These are phyloP conservation scores for Cladophialophora immunda DNA, from an alignment of 2,329 filamentous ascomycete genomes.

Conservation along the genomic window DNA sequence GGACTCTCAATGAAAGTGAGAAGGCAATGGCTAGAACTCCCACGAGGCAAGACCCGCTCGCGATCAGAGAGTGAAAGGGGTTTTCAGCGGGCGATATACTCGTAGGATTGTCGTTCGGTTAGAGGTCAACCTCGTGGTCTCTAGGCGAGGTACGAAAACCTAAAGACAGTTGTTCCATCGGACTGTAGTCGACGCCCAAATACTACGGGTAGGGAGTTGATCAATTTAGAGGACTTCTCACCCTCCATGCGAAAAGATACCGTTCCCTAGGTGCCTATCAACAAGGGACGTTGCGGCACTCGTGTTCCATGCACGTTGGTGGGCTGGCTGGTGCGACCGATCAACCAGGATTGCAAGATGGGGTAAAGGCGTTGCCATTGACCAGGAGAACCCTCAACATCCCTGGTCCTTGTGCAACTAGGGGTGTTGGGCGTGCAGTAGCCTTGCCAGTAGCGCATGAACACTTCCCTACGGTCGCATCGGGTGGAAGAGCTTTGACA, in stretches of 20 bases:
- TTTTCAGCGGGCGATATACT: not conserved
- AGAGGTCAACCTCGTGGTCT: conserved; percentile 1
- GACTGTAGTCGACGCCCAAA: not conserved
- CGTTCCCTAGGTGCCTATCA: not conserved
- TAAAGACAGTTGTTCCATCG: not conserved
- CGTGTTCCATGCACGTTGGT: not conserved
- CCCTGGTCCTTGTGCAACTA: not conserved
- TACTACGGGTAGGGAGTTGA: not conserved
- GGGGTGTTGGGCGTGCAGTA: not conserved
- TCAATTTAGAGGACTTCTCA: not conserved
- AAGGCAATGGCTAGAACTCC: not conserved
- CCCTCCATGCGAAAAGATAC: not conserved
- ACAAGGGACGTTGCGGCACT: conserved; percentile 9
- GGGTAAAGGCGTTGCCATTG: not conserved
- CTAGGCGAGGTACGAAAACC: not conserved
- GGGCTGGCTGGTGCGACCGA: conserved; percentile 13
- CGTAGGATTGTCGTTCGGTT: not conserved
- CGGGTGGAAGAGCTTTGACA: not conserved
- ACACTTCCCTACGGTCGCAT: not conserved
- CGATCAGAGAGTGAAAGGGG: not conserved
- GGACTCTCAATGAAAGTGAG: not conserved
- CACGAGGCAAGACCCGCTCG: conserved; percentile 1
- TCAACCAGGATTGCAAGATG: not conserved
- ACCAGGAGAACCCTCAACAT: not conserved
- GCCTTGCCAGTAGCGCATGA: not conserved